These are phyloP conservation scores for Angomonas deanei DNA, from an alignment of 208 protist species.

Conservation along the genomic window DNA sequence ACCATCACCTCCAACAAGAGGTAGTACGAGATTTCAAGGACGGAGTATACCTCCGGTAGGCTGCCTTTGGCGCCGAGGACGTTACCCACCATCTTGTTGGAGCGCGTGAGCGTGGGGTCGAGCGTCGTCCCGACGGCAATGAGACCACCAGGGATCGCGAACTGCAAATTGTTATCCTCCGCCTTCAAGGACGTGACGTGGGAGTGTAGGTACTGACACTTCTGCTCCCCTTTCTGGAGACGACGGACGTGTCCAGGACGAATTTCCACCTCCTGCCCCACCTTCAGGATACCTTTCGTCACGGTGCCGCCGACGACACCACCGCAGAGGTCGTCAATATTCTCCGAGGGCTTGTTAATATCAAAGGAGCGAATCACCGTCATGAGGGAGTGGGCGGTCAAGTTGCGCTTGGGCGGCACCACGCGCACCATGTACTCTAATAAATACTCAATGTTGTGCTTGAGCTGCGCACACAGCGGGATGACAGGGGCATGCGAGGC, in stretches of 20 bases:
- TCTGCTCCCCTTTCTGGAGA: constrained; percentile 53
- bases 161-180: constrained; percentile 98
- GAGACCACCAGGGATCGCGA: constrained; percentile 98
- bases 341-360: constrained; percentile 98
- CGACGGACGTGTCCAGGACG: constrained; percentile 94
- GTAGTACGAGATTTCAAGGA: constrained; percentile 98
- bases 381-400: constrained; percentile 90
- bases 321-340: constrained; percentile 94
- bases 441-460: constrained; percentile 98
- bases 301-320: constrained; percentile 99
- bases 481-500: constrained; percentile 96
- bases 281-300: constrained; percentile 94
- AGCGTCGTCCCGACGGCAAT: constrained; percentile 99
- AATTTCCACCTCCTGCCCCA: constrained; percentile 99
- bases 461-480: constrained; percentile 98
- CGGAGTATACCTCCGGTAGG: constrained; percentile 96
- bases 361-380: constrained; percentile 99
- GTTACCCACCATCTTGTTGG: constrained; percentile 98
- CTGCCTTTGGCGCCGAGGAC: constrained; percentile 79
- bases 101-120: constrained; percentile 98
- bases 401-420: constrained; percentile 95
- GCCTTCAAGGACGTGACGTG: constrained; percentile 93
- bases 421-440: constrained; percentile 98
- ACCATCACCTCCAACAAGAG: constrained; percentile 96
- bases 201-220: constrained; percentile 87